Conservation (phyloP, 768 basidiomycete species). For the Trametes cinnabarina region DNA sequence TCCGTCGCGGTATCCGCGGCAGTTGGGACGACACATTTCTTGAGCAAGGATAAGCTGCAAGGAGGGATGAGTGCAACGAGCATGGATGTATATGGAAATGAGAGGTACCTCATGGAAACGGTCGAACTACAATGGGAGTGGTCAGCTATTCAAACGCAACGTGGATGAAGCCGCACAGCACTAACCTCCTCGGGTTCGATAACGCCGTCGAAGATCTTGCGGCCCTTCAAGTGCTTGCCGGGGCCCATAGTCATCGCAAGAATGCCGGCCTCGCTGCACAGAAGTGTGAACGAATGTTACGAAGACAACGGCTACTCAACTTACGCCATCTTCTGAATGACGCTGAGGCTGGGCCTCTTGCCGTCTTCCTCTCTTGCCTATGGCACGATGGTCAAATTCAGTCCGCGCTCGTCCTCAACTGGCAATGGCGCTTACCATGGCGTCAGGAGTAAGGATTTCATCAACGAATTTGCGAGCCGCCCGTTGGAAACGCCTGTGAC, state of each 20-base stretch:
- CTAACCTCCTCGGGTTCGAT: slow-evolving; percentile 73
- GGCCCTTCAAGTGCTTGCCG: slow-evolving; percentile 81
- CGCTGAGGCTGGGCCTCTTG: slow-evolving; percentile 76
- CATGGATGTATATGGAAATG: not conserved
- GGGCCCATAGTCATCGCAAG: slow-evolving; percentile 94
- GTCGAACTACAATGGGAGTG: slow-evolving; percentile 56
- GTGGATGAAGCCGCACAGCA: too few relatives aligned
- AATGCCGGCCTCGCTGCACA: slow-evolving; percentile 59
- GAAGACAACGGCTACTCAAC: slow-evolving; percentile 12
- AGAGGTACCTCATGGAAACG: slow-evolving; percentile 75
- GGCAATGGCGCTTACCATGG: slow-evolving; percentile 26
- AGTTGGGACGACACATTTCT: slow-evolving; percentile 67
- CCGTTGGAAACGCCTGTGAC: slow-evolving; percentile 58
- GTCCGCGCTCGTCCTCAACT: not conserved
- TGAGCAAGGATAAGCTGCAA: slow-evolving; percentile 71
- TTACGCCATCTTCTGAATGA: slow-evolving; percentile 82
- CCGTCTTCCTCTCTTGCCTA: slow-evolving; percentile 81
- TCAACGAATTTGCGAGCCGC: slow-evolving; percentile 67
- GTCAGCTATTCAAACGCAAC: too few relatives aligned
- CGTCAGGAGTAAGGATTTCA: slow-evolving; percentile 54
- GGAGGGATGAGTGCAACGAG: not conserved
- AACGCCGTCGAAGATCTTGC: slow-evolving; percentile 67
- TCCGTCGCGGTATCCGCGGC: slow-evolving; percentile 81
- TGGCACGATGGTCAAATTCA: not conserved
- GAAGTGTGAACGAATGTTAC: not conserved